Base-by-base conservation (phyloP, 768 basidiomycete genomes). In the Leccinum incarnatum region DNA sequence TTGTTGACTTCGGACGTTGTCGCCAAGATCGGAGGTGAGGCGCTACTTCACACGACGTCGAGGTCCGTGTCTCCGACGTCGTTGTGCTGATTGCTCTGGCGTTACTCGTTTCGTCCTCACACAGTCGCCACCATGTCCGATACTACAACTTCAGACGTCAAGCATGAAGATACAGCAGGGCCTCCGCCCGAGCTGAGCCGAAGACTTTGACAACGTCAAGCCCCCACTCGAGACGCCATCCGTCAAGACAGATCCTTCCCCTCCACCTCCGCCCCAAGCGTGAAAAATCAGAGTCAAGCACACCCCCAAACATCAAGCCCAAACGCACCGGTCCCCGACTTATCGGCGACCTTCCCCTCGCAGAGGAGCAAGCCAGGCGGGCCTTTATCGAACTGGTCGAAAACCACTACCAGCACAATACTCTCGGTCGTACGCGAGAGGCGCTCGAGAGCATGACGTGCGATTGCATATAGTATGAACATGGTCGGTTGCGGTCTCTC, bases 371-470 rank as follows among this genome's bases (percentile, higher is more conserved):
- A 15, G 95, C 95, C 42, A 73, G 87, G 60, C 77, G 75, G 62
- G 87, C 83, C 9, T 98, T 96, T 71, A 76, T 74, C 62, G 83
- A 91, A 74, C 85, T 98, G 67, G 64, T 74, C 60, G 81, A 77
- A 68, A 96, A 94, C 71, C 86, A 86, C 67, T 97, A 97, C 72
- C 93, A 96, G 78, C 87, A 87, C 75, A 87, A 86, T 70, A 81
- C 86, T 30, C 77, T 98, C 56, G 96, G 96, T n/a, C 83, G 85
- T 66, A 92, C 91, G 54, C 85, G 89, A 69, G 93, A 96, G 76
- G 81, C 87, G 55, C 82, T 89, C 68, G 97, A 98, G 78, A 90
- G 92, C 74, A 93, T 95, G 89, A 85, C 87, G 23, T 99, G 97
- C 78, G 97, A 99, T 72, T 99, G 97, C 76, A 76, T 75, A 59